Evolutionary conservation across 164 flowering plant species (phyloP), one percentile per base, ranked within the genome.

Genomic region (Liriodendron chinense): DNA sequence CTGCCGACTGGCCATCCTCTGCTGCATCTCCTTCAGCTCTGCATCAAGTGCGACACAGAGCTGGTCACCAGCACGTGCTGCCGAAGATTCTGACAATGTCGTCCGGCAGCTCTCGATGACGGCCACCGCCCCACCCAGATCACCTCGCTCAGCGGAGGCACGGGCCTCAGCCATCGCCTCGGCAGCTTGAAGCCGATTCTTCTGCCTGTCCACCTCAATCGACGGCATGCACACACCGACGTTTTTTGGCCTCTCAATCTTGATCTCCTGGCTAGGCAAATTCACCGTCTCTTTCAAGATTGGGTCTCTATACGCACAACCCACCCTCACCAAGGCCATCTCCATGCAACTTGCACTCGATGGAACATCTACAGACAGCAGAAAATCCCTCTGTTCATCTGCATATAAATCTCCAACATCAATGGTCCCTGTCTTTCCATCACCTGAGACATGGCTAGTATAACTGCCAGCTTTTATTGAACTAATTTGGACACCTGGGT

Each of bases 361-460:
- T 9, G 99, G 96, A 75, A 96, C 72, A 72, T 89, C 78, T 24
- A 91, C 50, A 2, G 82, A 80, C 21, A 90, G 89, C 66, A 92
- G 75, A 82, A 96, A 96, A 75, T 96, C 94, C 75, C 98, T 83
- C 81, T 92, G 93, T 80, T 96, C 99, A 70, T 96, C 96, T 14
- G 99, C 99, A 84, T 96, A 96, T 79, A 96, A 74, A 73, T 91
- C 96, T 24, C 97, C 99, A 66, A 89, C 88, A 61, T 84, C 80
- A n/a, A 96, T 83, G 47, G 71, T 75, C 16, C 90, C 98, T 20
- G 56, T 71, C 73, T 85, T 80, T 24, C 76, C 80, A 77, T 86
- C 86, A 64, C 72, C 47, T 12, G 47, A 53, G 74, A 91, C 56
- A 48, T 75, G 75, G 49, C 82, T 84, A 9, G 70, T 80, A 68